Evolutionary conservation across 148 eudicot genomes (phyloP).

Genomic region (Diospyros kaki): DNA sequence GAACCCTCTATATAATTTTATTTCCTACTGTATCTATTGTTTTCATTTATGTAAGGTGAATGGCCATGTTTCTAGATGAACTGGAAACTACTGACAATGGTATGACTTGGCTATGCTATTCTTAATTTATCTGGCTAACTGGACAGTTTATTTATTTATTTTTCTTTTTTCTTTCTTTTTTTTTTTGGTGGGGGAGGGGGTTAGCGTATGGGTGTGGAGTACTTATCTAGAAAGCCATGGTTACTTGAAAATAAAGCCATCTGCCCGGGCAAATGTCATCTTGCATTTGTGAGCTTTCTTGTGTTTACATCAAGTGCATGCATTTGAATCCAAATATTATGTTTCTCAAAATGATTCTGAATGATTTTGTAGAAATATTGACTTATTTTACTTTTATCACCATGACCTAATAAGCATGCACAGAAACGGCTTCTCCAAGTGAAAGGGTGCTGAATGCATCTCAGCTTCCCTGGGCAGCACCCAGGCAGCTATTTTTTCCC

Average conservation of each 20-base stretch:
- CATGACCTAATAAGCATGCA: no score
- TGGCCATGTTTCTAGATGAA: background rate
- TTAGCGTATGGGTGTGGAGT: background rate
- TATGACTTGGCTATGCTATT: background rate
- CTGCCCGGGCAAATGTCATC: background rate
- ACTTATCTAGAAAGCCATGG: background rate
- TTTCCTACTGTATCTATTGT: background rate
- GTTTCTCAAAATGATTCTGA: background rate
- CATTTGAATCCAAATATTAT: background rate
- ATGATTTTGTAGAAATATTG: background rate
- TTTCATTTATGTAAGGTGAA: background rate
- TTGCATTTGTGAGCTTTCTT: slow-evolving; percentile 1
- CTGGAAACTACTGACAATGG: background rate
- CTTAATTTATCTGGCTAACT: background rate
- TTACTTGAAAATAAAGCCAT: background rate
- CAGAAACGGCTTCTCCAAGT: no score
- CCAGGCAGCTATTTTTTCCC: no score
- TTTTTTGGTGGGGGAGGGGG: no score
- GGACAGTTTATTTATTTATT: no score
- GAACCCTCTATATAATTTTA: background rate
- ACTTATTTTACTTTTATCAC: background rate
- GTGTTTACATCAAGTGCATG: slow-evolving; percentile 1
- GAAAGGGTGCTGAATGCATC: no score
- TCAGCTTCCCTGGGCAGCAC: no score
- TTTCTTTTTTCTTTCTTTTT: no score